phyloP scores from a whole-genome alignment of 306 rosid genomes.

The Clitoria ternatea region DNA sequence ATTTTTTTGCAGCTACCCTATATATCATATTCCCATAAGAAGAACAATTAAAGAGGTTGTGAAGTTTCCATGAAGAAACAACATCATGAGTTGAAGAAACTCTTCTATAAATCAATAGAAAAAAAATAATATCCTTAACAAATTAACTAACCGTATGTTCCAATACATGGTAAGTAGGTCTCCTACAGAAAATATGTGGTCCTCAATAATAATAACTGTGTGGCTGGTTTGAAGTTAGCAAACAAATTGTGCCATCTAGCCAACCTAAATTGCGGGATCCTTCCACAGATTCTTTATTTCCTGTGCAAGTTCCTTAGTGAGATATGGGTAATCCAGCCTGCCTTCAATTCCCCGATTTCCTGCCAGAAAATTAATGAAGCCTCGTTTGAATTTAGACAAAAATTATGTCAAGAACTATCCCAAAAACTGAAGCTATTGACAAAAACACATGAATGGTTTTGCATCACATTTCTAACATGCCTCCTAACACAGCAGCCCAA shows the following conservation, averaged over 20 bases:
- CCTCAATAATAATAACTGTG: not conserved
- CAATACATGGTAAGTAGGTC: too few relatives aligned
- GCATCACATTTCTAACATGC: not conserved
- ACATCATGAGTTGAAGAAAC: too few relatives aligned
- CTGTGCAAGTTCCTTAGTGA: slow-evolving; percentile 76
- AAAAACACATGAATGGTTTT: not conserved
- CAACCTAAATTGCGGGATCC: slow-evolving; percentile 93
- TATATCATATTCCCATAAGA: too few relatives aligned
- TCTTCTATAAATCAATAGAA: too few relatives aligned
- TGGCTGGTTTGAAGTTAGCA: slow-evolving; percentile 3
- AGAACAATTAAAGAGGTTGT: too few relatives aligned
- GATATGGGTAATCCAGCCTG: slow-evolving; percentile 76
- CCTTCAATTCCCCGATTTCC: slow-evolving; percentile 90
- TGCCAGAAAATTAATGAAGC: slow-evolving; percentile 30
- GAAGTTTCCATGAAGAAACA: too few relatives aligned
- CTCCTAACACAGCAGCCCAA: not conserved
- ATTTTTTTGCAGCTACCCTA: too few relatives aligned
- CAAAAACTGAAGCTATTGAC: not conserved
- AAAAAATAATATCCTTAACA: too few relatives aligned
- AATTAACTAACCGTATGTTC: too few relatives aligned
- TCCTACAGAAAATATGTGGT: slow-evolving; percentile 50
- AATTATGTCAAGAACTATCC: not conserved
- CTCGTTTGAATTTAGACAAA: not conserved
- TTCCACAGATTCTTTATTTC: slow-evolving; percentile 85
- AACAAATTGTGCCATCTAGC: slow-evolving; percentile 20